Percentiles rank a stretch among this genome's conserved stretches.
Conservation (phyloP, 1,284 basidiomycete genomes). For the Cutaneotrichosporon daszewskae region DNA sequence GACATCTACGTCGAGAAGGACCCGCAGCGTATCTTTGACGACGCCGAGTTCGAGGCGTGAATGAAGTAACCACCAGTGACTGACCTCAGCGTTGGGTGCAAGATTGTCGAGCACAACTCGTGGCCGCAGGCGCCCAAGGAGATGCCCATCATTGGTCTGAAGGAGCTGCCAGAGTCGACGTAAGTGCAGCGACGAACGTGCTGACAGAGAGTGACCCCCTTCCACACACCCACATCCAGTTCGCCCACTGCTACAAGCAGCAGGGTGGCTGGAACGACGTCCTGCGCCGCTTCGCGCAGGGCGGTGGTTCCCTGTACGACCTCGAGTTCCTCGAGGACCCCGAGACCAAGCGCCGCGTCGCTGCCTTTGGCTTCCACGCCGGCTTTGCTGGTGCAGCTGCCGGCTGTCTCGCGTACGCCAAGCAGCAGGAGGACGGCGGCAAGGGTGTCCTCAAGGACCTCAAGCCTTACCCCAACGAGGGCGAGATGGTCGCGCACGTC, state of each 20-base stretch:
- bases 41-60: constrained; percentile 86
- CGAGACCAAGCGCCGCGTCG: constrained; percentile 73
- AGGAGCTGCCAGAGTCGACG: constrained; percentile 81
- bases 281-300: constrained; percentile 79
- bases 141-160: constrained; percentile 88
- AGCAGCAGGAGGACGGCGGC: constrained; percentile 59
- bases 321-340: constrained; percentile 92
- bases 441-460: constrained; percentile 59
- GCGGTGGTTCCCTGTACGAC: constrained; percentile 87
- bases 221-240: constrained; percentile 94
- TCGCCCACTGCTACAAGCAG: constrained; percentile 97
- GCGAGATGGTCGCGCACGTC: constrained; percentile 70
- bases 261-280: constrained; percentile 91
- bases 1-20: constrained; percentile 89
- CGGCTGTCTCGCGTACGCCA: constrained; percentile 76
- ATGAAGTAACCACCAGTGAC: constrained; percentile 36
- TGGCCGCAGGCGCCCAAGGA: constrained; percentile 72
- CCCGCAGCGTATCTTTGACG: constrained; percentile 90
- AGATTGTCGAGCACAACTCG: constrained; percentile 78
- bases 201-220: constrained; percentile 57
- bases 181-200: constrained; percentile 20
- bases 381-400: constrained; percentile 97
- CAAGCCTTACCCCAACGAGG: constrained; percentile 73
- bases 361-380: constrained; percentile 98
- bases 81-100: constrained; percentile 70